phyloP scores from a whole-genome alignment of 768 basidiomycete genomes.

The Panus rudis region DNA sequence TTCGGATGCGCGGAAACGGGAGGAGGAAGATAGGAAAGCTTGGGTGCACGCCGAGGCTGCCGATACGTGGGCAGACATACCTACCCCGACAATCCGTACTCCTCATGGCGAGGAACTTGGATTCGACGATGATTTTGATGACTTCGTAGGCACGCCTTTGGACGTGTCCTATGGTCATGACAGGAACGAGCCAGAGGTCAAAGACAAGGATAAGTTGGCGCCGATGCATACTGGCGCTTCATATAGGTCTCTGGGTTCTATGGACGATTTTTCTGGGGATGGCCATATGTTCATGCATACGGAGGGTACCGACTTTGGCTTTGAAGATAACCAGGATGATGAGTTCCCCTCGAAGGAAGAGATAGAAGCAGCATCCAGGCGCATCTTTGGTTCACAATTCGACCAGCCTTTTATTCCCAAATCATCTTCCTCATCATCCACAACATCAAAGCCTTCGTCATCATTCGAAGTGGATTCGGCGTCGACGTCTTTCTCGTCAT shows the following conservation, averaged over 20 bases:
- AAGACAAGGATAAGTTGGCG: not conserved
- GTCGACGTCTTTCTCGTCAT: constrained; percentile 1
- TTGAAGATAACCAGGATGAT: constrained; percentile 11
- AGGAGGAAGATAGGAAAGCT: constrained; percentile 12
- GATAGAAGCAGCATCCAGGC: constrained; percentile 23
- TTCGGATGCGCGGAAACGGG: constrained; percentile 9
- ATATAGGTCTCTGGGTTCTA: constrained; percentile 51
- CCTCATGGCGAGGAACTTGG: constrained; percentile 16
- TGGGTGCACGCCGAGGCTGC: constrained; percentile 16
- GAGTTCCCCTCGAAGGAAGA: constrained; percentile 25
- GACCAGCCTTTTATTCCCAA: not conserved
- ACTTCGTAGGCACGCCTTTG: constrained; percentile 58
- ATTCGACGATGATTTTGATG: constrained; percentile 79
- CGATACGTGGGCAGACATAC: constrained; percentile 13
- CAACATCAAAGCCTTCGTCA: not conserved
- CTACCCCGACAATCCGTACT: constrained; percentile 16
- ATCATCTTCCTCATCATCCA: not conserved
- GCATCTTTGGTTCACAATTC: constrained; percentile 21
- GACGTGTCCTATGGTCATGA: constrained; percentile 2
- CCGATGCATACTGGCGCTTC: constrained; percentile 24
- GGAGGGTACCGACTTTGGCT: not conserved
- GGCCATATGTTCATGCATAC: constrained; percentile 27
- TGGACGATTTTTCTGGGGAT: constrained; percentile 57
- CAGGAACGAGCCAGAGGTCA: not conserved
- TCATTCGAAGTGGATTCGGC: too few relatives aligned